Base-by-base conservation (phyloP, 345 rosid species). In the Lepidium africanum region DNA sequence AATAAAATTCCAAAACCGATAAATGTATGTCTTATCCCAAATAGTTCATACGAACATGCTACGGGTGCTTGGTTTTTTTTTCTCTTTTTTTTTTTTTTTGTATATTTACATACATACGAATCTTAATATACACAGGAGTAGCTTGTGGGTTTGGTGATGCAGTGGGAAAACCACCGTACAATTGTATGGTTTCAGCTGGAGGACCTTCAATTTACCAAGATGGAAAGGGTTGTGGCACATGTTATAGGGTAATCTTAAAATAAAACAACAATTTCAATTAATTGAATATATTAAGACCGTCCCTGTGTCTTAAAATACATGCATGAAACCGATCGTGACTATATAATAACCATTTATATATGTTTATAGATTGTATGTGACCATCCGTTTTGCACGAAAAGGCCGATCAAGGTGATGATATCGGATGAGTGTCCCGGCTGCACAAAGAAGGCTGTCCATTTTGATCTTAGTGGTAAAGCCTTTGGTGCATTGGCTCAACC, bases 161-260 rank as follows among this genome's bases (percentile, higher is more conserved):
- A 6, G 89, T 85, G 5, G 83, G 56, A 30, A 63, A 72, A 30
- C 15, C 70, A 1, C 90, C 90, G 9, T 81, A 82, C 69, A 62
- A 68, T 17, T 76, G 86, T 39, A 70, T 80, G 84, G 64, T 85
- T 53, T 73, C 91, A n/a, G 89, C 89, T 3, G 91, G 80, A 35
- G 86, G 87, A 10, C 89, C 84, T 80, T 79, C 89, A 32, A n/a
- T 86, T 2, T 84, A 37, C 79, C 59, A 73, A 27, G 75, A 78
- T 6, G 94, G 90, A 60, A 73, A 69, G 73, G 96, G 91, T 32
- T 89, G 96, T 58, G 98, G 95, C 33, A 75, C 85, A 9, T 87
- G 98, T 79, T 92, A 85, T 63, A 72, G 83, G 87, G 87, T 88
- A 68, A 39, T 3, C 25, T 27, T 0, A 4, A 4, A 27, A 5